These are phyloP conservation scores for Cystoderma amianthinum DNA, from an alignment of 768 basidiomycete species.

Conservation along the genomic window DNA sequence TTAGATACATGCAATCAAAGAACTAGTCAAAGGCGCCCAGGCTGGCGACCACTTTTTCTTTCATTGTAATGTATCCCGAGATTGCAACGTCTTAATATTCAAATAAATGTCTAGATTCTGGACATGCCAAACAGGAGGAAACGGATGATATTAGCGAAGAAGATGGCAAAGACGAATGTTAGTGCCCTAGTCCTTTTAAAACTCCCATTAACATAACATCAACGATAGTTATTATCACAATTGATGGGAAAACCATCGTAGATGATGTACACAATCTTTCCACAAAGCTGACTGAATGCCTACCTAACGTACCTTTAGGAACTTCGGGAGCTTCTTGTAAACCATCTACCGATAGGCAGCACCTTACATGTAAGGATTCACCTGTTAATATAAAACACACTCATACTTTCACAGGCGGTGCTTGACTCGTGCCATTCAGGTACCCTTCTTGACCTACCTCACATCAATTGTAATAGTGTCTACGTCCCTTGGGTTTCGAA, in stretches of 20 bases:
- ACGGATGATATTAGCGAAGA: slow-evolving; percentile 37
- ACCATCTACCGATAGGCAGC: slow-evolving; percentile 26
- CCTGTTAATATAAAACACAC: too few species aligned
- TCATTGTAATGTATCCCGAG: slow-evolving; percentile 13
- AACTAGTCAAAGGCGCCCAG: slow-evolving; percentile 20
- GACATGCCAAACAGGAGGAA: slow-evolving; percentile 39
- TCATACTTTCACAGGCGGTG: slow-evolving; percentile 13
- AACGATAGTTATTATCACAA: slow-evolving; percentile 34
- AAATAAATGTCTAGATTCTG: slow-evolving; percentile 28
- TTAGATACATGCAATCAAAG: slow-evolving; percentile 20
- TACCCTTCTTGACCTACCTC: slow-evolving; percentile 32
- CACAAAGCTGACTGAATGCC: background rate
- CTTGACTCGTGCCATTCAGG: slow-evolving; percentile 36
- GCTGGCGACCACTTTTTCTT: slow-evolving; percentile 31
- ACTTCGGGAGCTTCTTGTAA: slow-evolving; percentile 26
- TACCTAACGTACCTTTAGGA: slow-evolving; percentile 13
- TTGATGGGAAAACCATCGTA: slow-evolving; percentile 27
- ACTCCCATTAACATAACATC: slow-evolving; percentile 49
- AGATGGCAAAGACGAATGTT: slow-evolving; percentile 50
- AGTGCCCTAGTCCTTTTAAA: slow-evolving; percentile 37
- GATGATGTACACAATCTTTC: too few species aligned
- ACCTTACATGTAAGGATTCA: slow-evolving; percentile 26
- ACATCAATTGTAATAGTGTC: slow-evolving; percentile 35
- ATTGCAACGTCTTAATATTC: background rate
- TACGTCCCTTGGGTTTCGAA: slow-evolving; percentile 42